Percentiles rank a stretch among this genome's conserved stretches.
phyloP scores from a whole-genome alignment of 306 rosid genomes.

The Lathyrus sativus region DNA sequence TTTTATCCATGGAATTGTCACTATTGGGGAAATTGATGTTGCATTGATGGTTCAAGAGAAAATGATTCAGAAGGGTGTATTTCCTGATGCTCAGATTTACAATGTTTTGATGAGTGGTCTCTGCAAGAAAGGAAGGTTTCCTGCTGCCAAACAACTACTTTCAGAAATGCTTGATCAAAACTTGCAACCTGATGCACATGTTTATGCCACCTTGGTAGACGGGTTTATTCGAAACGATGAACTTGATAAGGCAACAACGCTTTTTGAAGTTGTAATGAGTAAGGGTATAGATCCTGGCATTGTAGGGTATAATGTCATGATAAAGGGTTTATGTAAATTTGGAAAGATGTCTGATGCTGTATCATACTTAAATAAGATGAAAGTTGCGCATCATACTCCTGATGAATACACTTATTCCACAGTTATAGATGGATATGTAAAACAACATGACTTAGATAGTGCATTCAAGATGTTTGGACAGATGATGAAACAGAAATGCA shows the following conservation, averaged over 20 bases:
- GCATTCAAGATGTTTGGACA: constrained; percentile 65
- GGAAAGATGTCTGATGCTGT: constrained; percentile 73
- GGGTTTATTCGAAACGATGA: constrained; percentile 65
- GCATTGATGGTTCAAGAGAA: constrained; percentile 64
- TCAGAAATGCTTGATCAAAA: constrained; percentile 75
- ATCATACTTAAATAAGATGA: constrained; percentile 56
- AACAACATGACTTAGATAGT: constrained; percentile 56
- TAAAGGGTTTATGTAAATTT: constrained; percentile 81
- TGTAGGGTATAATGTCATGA: constrained; percentile 82
- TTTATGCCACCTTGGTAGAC: constrained; percentile 75
- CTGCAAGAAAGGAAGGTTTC: constrained; percentile 71
- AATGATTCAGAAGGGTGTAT: constrained; percentile 68
- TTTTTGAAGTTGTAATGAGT: constrained; percentile 52
- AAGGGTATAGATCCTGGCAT: constrained; percentile 61
- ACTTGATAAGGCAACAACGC: constrained; percentile 63
- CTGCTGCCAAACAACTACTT: constrained; percentile 67
- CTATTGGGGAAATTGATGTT: constrained; percentile 61
- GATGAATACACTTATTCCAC: constrained; percentile 80
- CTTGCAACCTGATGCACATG: constrained; percentile 67
- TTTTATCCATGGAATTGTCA: constrained; percentile 72
- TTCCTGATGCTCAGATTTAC: constrained; percentile 78
- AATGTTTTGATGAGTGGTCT: constrained; percentile 84
- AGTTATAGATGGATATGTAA: constrained; percentile 75
- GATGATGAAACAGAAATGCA: constrained; percentile 66
- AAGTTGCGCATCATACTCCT: constrained; percentile 47